Evolutionary conservation across 805 yeast genomes (phyloP), one percentile per base, ranked within the genome.

Genomic region (Wickerhamomyces hampshirensis): DNA sequence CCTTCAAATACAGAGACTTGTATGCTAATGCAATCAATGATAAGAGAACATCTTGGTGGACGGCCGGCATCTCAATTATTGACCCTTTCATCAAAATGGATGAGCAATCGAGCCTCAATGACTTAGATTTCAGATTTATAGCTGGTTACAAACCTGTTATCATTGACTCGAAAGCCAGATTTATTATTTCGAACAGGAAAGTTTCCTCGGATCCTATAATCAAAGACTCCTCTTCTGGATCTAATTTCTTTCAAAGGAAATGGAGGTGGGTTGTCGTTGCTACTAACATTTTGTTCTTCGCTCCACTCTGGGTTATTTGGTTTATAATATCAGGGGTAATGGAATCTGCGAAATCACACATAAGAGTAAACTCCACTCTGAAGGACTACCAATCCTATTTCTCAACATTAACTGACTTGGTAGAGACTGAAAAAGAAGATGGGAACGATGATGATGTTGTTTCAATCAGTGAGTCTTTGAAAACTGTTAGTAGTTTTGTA

Each of bases 11-110:
- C 44, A 67, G 69, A 29, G 58, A 77, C 5, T 58, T 85, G 30
- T 84, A 86, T 52, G 84, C 93, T 5, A 87, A 87, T 59, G 71
- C 84, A 28, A 72, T 80, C 39, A 84, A 86, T 44, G 96, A 86
- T 60, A 79, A 79, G 45, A 73, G 95, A 47, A 78, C 94, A 4
- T 73, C 84, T 12, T 87, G 85, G 81, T 85, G 84, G 74, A 84
- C 94, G 2, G 69, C 94, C 0, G 84, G 84, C 5, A 83, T 83
- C 24, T 73, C 83, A 0, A 49, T 59, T 18, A 59, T 65, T 26
- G 86, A 82, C 47, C 87, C 87, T 0, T 80, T 78, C 39, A 58
- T 61, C 28, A 58, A 51, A 23, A 62, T 69, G 12, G 65, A 65
- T 39, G 53, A 56, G 17, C 55, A 62, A 14, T 75, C 81, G 2